phyloP scores from a whole-genome alignment of 179 eudicot species.

The Silene coronaria region DNA sequence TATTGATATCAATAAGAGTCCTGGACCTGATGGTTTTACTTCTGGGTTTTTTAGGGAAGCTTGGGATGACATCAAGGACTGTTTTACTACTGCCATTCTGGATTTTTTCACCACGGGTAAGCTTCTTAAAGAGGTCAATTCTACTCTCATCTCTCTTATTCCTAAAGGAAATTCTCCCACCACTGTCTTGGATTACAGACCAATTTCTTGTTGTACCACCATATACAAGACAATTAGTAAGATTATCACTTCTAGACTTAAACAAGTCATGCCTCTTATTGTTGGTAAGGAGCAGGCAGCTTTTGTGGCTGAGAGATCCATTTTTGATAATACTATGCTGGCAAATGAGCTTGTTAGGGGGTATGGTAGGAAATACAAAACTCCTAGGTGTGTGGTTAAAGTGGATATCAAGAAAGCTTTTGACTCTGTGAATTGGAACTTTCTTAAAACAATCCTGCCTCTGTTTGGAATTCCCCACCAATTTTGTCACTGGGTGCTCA shows the following conservation, averaged over 20 bases:
- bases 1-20: too few relatives aligned
- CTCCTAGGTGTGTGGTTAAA: background rate
- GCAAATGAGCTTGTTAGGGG: background rate
- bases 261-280: background rate
- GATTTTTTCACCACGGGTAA: too few relatives aligned
- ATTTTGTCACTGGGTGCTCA: background rate
- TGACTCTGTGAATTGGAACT: too few relatives aligned
- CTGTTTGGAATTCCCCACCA: background rate
- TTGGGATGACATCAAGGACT: too few relatives aligned
- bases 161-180: too few relatives aligned
- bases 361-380: background rate
- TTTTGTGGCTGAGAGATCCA: background rate
- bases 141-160: too few relatives aligned
- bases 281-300: background rate
- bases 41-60: too few relatives aligned
- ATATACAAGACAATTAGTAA: too few relatives aligned
- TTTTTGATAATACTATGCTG: background rate
- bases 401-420: background rate
- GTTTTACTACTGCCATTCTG: too few relatives aligned
- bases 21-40: too few relatives aligned
- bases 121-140: too few relatives aligned
- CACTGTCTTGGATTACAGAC: background rate
- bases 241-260: background rate
- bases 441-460: background rate
- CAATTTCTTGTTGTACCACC: too few relatives aligned